Base-by-base conservation (phyloP, 805 yeast species). In the Sugiyamaella smithiae region DNA sequence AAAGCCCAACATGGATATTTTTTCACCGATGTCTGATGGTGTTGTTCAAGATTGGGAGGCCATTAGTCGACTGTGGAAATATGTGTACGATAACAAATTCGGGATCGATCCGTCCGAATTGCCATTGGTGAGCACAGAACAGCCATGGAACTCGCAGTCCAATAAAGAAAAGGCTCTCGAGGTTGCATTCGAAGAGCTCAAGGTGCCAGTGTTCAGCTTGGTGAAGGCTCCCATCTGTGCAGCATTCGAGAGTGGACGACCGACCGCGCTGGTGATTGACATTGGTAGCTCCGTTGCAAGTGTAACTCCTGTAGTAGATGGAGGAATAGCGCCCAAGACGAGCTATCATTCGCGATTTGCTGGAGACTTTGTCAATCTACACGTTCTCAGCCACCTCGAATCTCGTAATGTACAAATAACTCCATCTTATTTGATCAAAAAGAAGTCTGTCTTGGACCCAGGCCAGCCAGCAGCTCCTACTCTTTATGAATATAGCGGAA, bases 331-430 rank as follows among this genome's bases (percentile, higher is more conserved):
- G 46, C 68, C 74, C 54, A 84, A 83, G 62, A 55, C 60, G 3
- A 50, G 56, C 5, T 49, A 49, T 33, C 61, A 57, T 45, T 50
- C 62, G 24, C 52, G 58, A 36, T 59, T 51, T 62, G 97, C 90
- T 2, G 98, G 97, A 7, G 91, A 89, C 64, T 90, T 84, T 64
- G 65, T 86, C 48, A 85, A 84, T 63, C 72, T 79, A 45, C 87
- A 85, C 66, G 70, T 82, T 1, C 65, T 76, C 55, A 71, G 77
- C 44, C 77, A 68, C 58, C 73, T 74, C 53, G 66, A 70, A 49
- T 56, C 67, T 35, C 65, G 64, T 50, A 51, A 63, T 43, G 68
- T 70, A 42, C 50, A 61, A 19, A 57, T 62, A 16, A 63, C 63
- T 12, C 68, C 70, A 4, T 64, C 63, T 14, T 67, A 63, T 49